phyloP scores from a whole-genome alignment of 2,329 filamentous ascomycete species.

The Chrysoporthe puriensis region DNA sequence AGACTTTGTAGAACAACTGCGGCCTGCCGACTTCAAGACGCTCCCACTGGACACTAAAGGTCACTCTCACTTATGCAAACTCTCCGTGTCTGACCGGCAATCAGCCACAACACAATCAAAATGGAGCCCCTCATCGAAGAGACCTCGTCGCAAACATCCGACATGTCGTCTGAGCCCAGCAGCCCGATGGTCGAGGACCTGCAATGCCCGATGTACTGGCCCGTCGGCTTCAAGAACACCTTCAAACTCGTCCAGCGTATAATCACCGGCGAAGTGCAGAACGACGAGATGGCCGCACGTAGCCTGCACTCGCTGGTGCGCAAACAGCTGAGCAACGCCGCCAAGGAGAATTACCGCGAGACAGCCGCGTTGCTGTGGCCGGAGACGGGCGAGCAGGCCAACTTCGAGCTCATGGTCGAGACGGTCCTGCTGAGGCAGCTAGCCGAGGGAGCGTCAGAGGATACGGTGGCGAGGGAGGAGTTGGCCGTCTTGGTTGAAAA shows the following conservation, averaged over 20 bases:
- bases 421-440: slow-evolving; percentile 26
- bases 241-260: slow-evolving; percentile 35
- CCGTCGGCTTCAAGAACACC: slow-evolving; percentile 30
- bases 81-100: background rate
- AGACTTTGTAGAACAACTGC: background rate
- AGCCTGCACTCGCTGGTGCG: slow-evolving; percentile 28
- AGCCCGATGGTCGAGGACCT: slow-evolving; percentile 26
- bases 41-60: background rate
- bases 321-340: slow-evolving; percentile 28
- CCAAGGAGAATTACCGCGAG: slow-evolving; percentile 28
- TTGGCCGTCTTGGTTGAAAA: slow-evolving; percentile 26
- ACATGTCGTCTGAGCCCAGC: slow-evolving; percentile 7
- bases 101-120: background rate
- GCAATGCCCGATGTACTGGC: slow-evolving; percentile 27
- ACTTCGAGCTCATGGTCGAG: slow-evolving; percentile 29
- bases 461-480: slow-evolving; percentile 26
- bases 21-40: background rate
- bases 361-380: slow-evolving; percentile 25
- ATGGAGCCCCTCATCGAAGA: slow-evolving; percentile 20
- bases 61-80: background rate
- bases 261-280: slow-evolving; percentile 34
- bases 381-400: slow-evolving; percentile 29
- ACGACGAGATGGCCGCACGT: slow-evolving; percentile 32
- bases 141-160: slow-evolving; percentile 15
- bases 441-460: slow-evolving; percentile 22